Evolutionary conservation across 2,329 filamentous ascomycete genomes (phyloP).

Genomic region (Fusarium sp.): DNA sequence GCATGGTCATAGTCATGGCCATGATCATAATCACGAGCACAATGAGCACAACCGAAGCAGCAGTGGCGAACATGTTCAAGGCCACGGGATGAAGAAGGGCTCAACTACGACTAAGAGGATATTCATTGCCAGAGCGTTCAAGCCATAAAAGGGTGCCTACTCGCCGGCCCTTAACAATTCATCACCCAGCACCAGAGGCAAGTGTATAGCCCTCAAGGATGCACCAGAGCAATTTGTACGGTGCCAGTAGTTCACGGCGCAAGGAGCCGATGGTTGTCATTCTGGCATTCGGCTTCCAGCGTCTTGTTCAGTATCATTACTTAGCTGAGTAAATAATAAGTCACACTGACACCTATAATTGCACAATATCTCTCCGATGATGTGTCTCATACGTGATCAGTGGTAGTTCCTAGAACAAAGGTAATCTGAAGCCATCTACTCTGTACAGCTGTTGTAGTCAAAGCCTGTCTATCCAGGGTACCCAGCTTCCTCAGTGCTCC

Average conservation of each 20-base stretch:
- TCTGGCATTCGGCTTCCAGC: neutral
- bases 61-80: conserved; percentile 5
- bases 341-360: neutral
- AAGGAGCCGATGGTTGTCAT: neutral
- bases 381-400: neutral
- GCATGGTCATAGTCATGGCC: neutral
- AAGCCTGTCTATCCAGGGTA: neutral
- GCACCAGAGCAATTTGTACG: neutral
- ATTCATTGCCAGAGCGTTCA: conserved; percentile 63
- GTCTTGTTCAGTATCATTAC: neutral
- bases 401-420: neutral
- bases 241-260: neutral
- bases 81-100: conserved; percentile 7
- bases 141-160: conserved; percentile 33
- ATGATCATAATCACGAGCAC: conserved; percentile 4
- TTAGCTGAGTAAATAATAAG: neutral
- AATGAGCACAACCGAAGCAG: conserved; percentile 21
- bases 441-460: neutral
- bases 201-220: neutral
- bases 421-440: neutral
- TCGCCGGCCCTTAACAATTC: neutral
- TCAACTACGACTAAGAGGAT: conserved; percentile 23
- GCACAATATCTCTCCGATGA: no score
- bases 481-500: neutral
- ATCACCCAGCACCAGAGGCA: neutral